These are phyloP conservation scores for Mortierella polycephala DNA, from an alignment of 371 early-diverging fungal genomes.

Conservation along the genomic window DNA sequence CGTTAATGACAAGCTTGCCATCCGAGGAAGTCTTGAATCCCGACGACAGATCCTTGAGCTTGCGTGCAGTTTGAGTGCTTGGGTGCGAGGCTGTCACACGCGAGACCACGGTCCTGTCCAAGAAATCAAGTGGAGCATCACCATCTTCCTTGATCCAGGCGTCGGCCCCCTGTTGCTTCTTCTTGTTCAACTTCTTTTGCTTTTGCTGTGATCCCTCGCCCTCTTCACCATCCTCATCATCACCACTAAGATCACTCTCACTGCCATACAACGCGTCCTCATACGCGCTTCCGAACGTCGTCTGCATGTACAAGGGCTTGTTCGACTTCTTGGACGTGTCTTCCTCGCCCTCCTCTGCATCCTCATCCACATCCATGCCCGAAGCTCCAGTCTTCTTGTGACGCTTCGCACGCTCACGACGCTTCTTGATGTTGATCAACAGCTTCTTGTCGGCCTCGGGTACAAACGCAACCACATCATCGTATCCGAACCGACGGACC, in stretches of 20 bases:
- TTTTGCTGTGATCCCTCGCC: conserved; percentile 37
- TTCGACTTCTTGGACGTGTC: conserved; percentile 58
- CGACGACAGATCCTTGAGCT: conserved; percentile 59
- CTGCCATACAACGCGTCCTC: conserved; percentile 92
- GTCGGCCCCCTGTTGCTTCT: conserved; percentile 49
- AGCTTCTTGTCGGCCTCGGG: conserved; percentile 93
- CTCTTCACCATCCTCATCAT: conserved; percentile 65
- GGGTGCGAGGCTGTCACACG: conserved; percentile 68
- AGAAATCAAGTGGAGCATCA: conserved; percentile 91
- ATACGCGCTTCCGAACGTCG: conserved; percentile 77
- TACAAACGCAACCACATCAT: conserved; percentile 78
- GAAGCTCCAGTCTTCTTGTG: conserved; percentile 61
- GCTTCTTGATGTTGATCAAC: conserved; percentile 91
- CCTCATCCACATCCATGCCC: conserved; percentile 57
- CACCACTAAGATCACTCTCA: conserved; percentile 89
- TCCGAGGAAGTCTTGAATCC: conserved; percentile 75
- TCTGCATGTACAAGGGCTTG: conserved; percentile 39
- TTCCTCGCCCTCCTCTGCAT: conserved; percentile 60
- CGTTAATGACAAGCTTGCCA: conserved; percentile 86
- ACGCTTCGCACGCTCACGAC: conserved; percentile 88
- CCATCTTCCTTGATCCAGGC: conserved; percentile 83
- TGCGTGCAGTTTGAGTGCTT: conserved; percentile 55
- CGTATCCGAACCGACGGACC: conserved; percentile 85
- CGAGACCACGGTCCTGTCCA: conserved; percentile 87
- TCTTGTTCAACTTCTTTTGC: conserved; percentile 62